Evolutionary conservation across 495 filamentous ascomycete species (phyloP), one percentile per base, ranked within the genome.

Genomic region (Corynascus novoguineensis): DNA sequence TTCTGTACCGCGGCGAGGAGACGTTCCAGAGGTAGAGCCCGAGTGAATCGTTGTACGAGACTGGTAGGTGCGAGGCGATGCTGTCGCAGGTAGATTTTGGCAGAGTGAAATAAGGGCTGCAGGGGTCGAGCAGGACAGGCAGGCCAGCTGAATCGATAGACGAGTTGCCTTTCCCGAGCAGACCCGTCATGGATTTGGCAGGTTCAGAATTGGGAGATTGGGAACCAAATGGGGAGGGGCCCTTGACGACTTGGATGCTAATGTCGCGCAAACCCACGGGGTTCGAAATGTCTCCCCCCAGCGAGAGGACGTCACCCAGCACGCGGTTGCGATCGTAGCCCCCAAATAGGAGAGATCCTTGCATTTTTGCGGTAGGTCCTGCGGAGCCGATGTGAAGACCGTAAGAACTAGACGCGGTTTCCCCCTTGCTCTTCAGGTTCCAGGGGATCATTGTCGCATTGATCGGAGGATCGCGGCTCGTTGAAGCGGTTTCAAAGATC

Each of bases 321-420:
- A 55, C 52, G 3, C 52, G 40, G 40, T 55, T 55, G 17, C 40
- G 52, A 32, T 55, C 52, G 52, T 55, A 55, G 19, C 52, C 52
- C 7, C 52, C 41, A 21, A 25, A 55, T 12, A 55, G 11, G n/a
- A 55, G 52, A 0, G 52, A 55, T 9, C 52, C 52, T 11, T 40
- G 4, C 19, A 55, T 27, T 31, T 27, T 55, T 8, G 29, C 42
- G 3, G 40, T 25, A 5, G 41, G 25, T 4, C 5, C 25, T 1
- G 40, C 52, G 0, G 52, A 46, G 15, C 52, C 52, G 29, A 35
- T 35, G 21, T 55, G 52, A 0, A 55, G 9, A 32, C 52, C 52
- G 19, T 34, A 55, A 1, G 52, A 55, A 7, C 40, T 47, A 8
- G 52, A 46, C 3, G 40, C 5, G 19, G 17, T 55, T 10, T 7